These are phyloP conservation scores for Sporothrix pallida DNA, from an alignment of 2,329 filamentous ascomycete species.

Conservation along the genomic window DNA sequence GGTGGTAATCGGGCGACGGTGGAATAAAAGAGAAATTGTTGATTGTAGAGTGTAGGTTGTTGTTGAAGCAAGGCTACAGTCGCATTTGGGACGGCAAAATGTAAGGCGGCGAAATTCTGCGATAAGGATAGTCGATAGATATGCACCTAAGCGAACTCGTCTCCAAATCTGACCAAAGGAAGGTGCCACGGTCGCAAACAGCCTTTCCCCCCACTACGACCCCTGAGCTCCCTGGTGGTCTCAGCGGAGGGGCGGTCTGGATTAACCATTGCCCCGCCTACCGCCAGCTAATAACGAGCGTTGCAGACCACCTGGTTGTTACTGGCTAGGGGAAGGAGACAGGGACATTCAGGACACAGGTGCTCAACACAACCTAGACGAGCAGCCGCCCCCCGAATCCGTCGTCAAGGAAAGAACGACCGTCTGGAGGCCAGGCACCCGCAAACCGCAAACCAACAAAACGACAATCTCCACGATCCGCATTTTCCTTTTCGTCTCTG, in stretches of 20 bases:
- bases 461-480: neutral
- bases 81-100: constrained; percentile 23
- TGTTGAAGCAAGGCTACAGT: neutral
- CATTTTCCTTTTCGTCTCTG: neutral
- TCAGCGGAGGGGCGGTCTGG: constrained; percentile 34
- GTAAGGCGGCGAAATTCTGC: constrained; percentile 20
- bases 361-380: constrained; percentile 3
- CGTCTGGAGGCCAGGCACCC: constrained; percentile 24
- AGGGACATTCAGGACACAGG: neutral
- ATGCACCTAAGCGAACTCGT: neutral
- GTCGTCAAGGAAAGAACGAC: constrained; percentile 16
- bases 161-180: neutral
- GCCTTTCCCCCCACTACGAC: constrained; percentile 26
- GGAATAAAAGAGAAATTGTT: neutral
- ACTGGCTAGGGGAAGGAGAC: neutral
- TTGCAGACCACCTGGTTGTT: constrained; percentile 15
- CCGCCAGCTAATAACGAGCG: neutral
- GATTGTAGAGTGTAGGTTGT: neutral
- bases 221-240: constrained; percentile 29
- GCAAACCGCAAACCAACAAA: constrained; percentile 4
- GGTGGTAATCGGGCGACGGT: neutral
- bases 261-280: constrained; percentile 38
- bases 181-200: constrained; percentile 21
- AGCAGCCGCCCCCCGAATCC: constrained; percentile 10
- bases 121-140: neutral